Percentiles rank a stretch among this genome's conserved stretches.
These are phyloP conservation scores for Penicillium taxi DNA, from an alignment of 495 filamentous ascomycete species.

Conservation along the genomic window DNA sequence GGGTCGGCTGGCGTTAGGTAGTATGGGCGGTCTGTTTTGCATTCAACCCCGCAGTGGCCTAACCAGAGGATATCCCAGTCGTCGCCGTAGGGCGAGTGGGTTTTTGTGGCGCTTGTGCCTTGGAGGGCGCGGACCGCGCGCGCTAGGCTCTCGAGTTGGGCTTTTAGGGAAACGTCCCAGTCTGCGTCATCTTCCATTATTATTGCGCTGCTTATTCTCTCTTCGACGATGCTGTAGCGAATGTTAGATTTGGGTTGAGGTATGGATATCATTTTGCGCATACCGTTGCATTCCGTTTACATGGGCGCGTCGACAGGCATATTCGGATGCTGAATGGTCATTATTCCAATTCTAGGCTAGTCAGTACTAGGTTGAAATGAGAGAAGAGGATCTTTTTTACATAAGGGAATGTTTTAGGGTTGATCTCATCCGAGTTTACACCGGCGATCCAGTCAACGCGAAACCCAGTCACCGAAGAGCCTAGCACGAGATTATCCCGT, in stretches of 20 bases:
- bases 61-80: conserved; percentile 50
- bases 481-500: conserved; percentile 49
- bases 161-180: conserved; percentile 41
- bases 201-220: conserved; percentile 22
- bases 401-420: conserved; percentile 17
- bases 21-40: conserved; percentile 8
- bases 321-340: no score
- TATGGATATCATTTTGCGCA: not conserved
- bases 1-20: conserved; percentile 13
- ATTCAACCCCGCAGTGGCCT: conserved; percentile 39
- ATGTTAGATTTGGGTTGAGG: conserved; percentile 14
- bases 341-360: no score
- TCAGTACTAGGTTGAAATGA: no score
- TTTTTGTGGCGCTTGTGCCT: not conserved
- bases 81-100: conserved; percentile 37
- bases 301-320: no score
- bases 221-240: conserved; percentile 5
- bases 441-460: conserved; percentile 47
- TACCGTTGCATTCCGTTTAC: no score
- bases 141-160: conserved; percentile 41
- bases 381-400: no score
- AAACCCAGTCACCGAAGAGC: conserved; percentile 43
- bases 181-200: conserved; percentile 48
- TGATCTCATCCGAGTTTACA: conserved; percentile 12
- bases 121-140: conserved; percentile 8